Base-by-base conservation (phyloP, 306 rosid genomes). In the Pyrus communis region DNA sequence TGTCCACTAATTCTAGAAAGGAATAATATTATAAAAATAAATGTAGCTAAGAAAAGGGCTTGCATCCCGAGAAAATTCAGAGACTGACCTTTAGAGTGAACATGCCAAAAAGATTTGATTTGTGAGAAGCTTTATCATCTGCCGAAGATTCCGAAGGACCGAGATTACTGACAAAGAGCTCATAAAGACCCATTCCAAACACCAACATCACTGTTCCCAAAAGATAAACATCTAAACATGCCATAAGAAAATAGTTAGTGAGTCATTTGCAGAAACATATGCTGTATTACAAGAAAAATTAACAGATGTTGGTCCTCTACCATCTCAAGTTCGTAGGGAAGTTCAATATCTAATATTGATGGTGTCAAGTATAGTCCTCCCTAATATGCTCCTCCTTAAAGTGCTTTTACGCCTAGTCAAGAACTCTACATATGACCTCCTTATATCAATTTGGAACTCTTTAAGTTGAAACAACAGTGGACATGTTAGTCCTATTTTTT, bases 151-250 rank as follows among this genome's bases (percentile, higher is more conserved):
- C 79, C 76, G 87, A 83, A 70, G 65, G 72, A 27, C 67, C 92
- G 60, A 92, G 97, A 63, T 89, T 88, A 85, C 99, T 95, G 76
- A 95, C 86, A 77, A 95, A 95, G 73, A 95, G 92, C 80, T 92
- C 99, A 79, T 95, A 95, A 54, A 95, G 91, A 75, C 99, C 99
- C 93, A 93, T 92, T 72, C 99, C 97, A 60, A 92, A 95, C 25
- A 95, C 99, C 71, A 95, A 85, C 99, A 95, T 95, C 82, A 95
- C 99, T 8, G 99, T 95, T 83, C 99, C 99, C 75, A 95, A 78
- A 59, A 92, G 99, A 87, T 89, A 95, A 21, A 92, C 88, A 91
- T 95, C 99, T 95, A 49, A 46, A 85, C 69, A 80, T 57, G 82
- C 75, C 81, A 82, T 43, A 57, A 66, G 66, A 78, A 4, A 69